These are phyloP conservation scores for Malus asiatica DNA, from an alignment of 306 rosid species.

Conservation along the genomic window DNA sequence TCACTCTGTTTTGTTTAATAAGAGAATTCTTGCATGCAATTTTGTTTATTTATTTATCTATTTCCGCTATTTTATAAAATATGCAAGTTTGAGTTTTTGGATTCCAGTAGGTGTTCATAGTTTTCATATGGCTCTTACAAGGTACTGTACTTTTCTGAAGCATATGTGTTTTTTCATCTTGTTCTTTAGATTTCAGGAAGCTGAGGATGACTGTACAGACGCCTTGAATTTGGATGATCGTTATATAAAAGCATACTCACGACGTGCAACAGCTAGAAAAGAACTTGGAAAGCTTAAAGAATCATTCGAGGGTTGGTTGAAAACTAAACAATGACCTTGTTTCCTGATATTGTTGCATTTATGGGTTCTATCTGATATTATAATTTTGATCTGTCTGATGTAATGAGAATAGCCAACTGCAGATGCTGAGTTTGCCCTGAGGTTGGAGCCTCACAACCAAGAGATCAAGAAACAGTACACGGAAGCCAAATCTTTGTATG, in stretches of 20 bases:
- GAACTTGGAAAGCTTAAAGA: conserved; percentile 79
- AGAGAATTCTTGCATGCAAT: not conserved
- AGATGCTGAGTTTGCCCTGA: conserved; percentile 91
- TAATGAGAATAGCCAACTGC: conserved; percentile 35
- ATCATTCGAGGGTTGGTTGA: conserved; percentile 68
- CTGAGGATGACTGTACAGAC: conserved; percentile 94
- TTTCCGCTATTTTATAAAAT: not conserved
- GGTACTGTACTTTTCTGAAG: not conserved
- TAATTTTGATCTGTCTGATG: conserved; percentile 25
- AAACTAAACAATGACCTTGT: conserved; percentile 9
- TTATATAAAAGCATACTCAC: conserved; percentile 90
- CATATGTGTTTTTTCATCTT: not conserved
- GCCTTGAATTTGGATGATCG: conserved; percentile 92
- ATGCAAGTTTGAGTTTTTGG: not conserved
- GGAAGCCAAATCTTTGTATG: conserved; percentile 69
- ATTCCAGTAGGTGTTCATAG: not conserved
- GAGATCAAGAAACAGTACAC: conserved; percentile 84
- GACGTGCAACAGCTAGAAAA: conserved; percentile 84
- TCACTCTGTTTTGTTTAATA: not conserved
- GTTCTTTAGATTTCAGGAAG: conserved; percentile 62
- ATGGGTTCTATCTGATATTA: conserved; percentile 5
- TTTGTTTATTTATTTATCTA: not conserved
- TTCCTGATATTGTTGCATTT: not conserved
- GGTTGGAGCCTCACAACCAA: conserved; percentile 89
- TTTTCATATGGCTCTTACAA: not conserved